Evolutionary conservation across 805 yeast species (phyloP).

Genomic region (Candida arabinofermentans): DNA sequence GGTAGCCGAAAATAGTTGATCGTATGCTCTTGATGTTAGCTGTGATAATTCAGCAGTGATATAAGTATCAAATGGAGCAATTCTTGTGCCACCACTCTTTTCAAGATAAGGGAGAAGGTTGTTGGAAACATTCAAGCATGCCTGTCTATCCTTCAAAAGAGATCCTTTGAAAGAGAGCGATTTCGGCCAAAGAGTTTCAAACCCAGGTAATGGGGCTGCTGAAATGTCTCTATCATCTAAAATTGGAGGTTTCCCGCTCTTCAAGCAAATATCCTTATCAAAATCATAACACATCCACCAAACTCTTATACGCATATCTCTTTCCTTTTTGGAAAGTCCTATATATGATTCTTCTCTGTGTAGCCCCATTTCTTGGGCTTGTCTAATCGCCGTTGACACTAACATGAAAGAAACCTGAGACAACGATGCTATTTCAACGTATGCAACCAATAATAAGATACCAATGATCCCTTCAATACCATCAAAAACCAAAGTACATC

Average conservation of each 20-base stretch:
- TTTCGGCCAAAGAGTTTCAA: constrained; percentile 20
- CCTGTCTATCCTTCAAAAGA: neutral
- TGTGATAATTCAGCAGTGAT: constrained; percentile 21
- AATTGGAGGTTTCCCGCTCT: constrained; percentile 47
- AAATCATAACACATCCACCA: constrained; percentile 49
- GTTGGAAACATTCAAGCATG: neutral
- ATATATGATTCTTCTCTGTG: constrained; percentile 44
- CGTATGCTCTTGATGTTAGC: constrained; percentile 24
- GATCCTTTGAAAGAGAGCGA: constrained; percentile 8
- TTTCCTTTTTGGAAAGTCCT: constrained; percentile 35
- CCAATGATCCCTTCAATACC: constrained; percentile 51
- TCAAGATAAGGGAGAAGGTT: neutral
- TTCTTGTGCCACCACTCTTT: neutral
- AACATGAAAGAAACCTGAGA: constrained; percentile 41
- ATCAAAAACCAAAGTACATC: constrained; percentile 45
- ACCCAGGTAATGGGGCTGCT: constrained; percentile 25
- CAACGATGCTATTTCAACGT: constrained; percentile 29
- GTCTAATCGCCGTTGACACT: constrained; percentile 44
- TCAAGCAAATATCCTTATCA: constrained; percentile 43
- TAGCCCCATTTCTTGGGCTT: constrained; percentile 55
- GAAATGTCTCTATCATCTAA: constrained; percentile 39
- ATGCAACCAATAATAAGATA: constrained; percentile 42
- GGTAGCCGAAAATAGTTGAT: constrained; percentile 27
- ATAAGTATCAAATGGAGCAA: constrained; percentile 11
- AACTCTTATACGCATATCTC: constrained; percentile 34